Conservation (phyloP, 371 early-diverging fungal species). For the Mortierella sp. region DNA sequence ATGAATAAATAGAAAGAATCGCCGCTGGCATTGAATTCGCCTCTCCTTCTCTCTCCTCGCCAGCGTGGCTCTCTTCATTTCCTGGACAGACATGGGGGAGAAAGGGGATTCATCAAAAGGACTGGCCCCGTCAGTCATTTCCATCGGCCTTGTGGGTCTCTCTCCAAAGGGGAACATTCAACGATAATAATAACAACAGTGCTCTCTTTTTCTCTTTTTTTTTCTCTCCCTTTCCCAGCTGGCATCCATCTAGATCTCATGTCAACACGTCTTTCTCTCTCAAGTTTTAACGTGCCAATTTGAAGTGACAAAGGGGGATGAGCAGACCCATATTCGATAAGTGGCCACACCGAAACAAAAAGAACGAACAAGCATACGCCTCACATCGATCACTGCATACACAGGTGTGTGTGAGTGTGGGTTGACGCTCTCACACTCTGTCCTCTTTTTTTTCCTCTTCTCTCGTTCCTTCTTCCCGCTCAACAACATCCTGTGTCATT, state of each 20-base stretch:
- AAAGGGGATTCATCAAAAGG: neutral
- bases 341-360: neutral
- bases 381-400: neutral
- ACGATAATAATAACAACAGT: neutral
- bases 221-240: neutral
- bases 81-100: neutral
- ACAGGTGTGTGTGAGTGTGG: too few relatives aligned
- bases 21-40: slow-evolving; percentile 1
- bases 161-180: neutral
- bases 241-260: neutral
- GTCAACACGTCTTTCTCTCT: neutral
- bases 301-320: neutral
- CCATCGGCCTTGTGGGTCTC: neutral
- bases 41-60: neutral
- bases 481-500: neutral
- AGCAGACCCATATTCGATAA: slow-evolving; percentile 6
- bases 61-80: slow-evolving; percentile 13
- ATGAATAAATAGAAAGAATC: neutral
- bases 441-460: neutral
- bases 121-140: neutral
- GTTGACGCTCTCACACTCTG: neutral
- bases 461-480: neutral
- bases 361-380: neutral
- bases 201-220: neutral
- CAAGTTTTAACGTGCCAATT: neutral